These are phyloP conservation scores for Xylaria sp. DNA, from an alignment of 2,329 filamentous ascomycete species.

Conservation along the genomic window DNA sequence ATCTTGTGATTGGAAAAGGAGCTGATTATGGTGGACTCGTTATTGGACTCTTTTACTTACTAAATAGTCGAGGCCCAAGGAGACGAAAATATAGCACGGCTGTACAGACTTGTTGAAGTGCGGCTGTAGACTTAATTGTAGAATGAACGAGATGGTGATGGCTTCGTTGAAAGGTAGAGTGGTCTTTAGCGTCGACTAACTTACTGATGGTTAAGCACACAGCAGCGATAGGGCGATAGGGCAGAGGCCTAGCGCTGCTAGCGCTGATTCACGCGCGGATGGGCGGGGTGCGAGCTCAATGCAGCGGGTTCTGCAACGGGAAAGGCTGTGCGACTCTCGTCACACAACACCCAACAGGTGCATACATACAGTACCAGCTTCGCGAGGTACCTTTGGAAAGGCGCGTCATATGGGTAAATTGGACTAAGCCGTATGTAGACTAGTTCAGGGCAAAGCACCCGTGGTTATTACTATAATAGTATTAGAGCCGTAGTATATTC, in stretches of 20 bases:
- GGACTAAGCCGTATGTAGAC: background rate
- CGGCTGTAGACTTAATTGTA: background rate
- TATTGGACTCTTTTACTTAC: slow-evolving; percentile 17
- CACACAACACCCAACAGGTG: background rate
- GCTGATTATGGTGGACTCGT: background rate
- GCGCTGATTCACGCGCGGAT: slow-evolving; percentile 32
- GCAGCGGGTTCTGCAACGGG: slow-evolving; percentile 11
- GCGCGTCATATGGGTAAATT: background rate
- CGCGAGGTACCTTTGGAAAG: background rate
- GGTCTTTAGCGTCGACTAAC: background rate
- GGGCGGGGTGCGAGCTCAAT: slow-evolving; percentile 13
- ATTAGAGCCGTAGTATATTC: background rate
- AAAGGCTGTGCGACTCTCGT: slow-evolving; percentile 29
- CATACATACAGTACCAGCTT: background rate
- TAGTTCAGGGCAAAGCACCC: background rate
- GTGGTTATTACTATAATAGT: background rate
- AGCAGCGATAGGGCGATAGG: background rate
- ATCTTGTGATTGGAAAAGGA: slow-evolving; percentile 40
- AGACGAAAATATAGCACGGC: background rate
- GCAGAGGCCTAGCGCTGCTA: slow-evolving; percentile 32
- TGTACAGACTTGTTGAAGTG: background rate
- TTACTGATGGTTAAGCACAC: slow-evolving; percentile 2
- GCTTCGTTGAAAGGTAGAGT: slow-evolving; percentile 1
- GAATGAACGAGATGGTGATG: slow-evolving; percentile 1
- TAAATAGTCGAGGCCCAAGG: background rate